Conservation (phyloP, 768 basidiomycete genomes). For the Paxillus rubicundulus region DNA sequence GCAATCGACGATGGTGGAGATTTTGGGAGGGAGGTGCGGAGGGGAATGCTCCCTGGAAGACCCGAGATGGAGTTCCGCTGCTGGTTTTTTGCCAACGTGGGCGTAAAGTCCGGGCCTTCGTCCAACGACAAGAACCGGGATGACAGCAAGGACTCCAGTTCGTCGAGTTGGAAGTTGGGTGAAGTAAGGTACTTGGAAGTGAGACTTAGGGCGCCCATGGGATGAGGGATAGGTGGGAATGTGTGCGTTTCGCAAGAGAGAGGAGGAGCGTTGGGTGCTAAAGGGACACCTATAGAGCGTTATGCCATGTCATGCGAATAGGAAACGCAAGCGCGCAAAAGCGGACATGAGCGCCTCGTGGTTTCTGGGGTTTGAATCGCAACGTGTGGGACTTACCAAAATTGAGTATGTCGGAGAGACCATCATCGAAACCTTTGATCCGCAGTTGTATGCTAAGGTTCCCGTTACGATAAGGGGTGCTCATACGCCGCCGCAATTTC, state of each 20-base stretch:
- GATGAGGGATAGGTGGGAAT: conserved; percentile 69
- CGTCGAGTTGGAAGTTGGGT: conserved; percentile 72
- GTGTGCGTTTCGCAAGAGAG: conserved; percentile 51
- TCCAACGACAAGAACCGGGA: conserved; percentile 70
- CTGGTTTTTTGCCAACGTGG: conserved; percentile 65
- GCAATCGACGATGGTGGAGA: conserved; percentile 44
- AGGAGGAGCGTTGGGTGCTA: conserved; percentile 39
- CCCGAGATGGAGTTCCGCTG: conserved; percentile 54
- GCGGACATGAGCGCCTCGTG: conserved; percentile 34
- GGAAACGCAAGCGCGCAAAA: conserved; percentile 8
- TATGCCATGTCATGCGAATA: conserved; percentile 7
- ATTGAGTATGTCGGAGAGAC: conserved; percentile 27
- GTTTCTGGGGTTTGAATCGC: conserved; percentile 22
- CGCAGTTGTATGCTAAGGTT: conserved; percentile 49
- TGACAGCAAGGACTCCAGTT: conserved; percentile 72
- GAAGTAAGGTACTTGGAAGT: conserved; percentile 61
- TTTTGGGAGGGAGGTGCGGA: conserved; percentile 44
- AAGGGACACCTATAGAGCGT: conserved; percentile 36
- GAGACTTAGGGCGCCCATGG: conserved; percentile 61
- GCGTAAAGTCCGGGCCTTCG: conserved; percentile 64
- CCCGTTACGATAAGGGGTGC: conserved; percentile 37
- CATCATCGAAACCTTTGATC: conserved; percentile 38
- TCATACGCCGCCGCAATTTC: conserved; percentile 48
- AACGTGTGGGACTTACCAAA: conserved; percentile 38
- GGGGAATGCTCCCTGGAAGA: conserved; percentile 39